Base-by-base conservation (phyloP, 2,329 filamentous ascomycete genomes). In the Fusarium cyanostomum region DNA sequence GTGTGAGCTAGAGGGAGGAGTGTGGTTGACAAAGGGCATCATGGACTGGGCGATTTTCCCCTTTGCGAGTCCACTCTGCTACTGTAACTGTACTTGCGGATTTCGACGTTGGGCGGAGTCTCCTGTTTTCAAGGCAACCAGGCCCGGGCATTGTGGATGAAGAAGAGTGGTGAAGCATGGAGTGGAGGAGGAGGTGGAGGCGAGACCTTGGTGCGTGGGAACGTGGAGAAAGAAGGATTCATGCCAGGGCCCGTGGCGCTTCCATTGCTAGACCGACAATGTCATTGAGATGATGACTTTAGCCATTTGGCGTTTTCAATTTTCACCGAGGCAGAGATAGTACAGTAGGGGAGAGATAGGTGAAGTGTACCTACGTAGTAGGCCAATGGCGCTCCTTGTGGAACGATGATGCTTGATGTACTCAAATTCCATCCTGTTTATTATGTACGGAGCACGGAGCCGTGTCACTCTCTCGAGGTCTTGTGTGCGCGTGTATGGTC, bases 401-500 rank as follows among this genome's bases (percentile, higher is more conserved):
- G 54, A 43, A 62, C 59, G 42, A 44, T 46, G 45, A 45, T 51
- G 59, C 41, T 35, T 38, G 28, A 28, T 43, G 37, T 53, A 56
- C 59, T 41, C 51, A 56, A 64, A 48, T 50, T 43, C 56, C 35
- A 44, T 46, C 55, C 61, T 8, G 12, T 16, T 28, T 35, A 30
- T 44, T 57, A n/a, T n/a, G n/a, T n/a, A n/a, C n/a, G n/a, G n/a
- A n/a, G 43, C 42, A 38, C 35, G 43, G 37, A 45, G 41, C 42
- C 27, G 51, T 21, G 45, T 52, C 62, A 37, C 63, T 62, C 52
- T 65, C 38, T 53, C 46, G 41, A 55, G 59, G 39, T 49, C 42
- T 52, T 37, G 21, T 46, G 39, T 44, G 49, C 27, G 39, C 48
- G 33, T 49, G 56, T 45, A 41, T 56, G 67, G 67, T 70, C 67